These are phyloP conservation scores for Stephania japonica DNA, from an alignment of 164 flowering plant species.

Conservation along the genomic window DNA sequence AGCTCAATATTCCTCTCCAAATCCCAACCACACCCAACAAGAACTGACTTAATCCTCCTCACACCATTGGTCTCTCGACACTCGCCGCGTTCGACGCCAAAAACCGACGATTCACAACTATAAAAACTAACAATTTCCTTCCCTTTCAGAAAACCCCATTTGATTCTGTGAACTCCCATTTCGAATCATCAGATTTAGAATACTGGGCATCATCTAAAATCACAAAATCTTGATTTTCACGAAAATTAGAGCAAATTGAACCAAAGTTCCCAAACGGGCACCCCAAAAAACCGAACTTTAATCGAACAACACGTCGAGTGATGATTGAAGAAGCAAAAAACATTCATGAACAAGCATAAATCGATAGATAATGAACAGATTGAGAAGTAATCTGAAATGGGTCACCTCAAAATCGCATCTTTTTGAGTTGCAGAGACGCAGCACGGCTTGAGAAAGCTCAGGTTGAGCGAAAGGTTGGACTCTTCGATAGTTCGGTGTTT, in stretches of 20 bases:
- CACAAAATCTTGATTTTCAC: slow-evolving; percentile 2
- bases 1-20: slow-evolving; percentile 15
- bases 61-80: no score
- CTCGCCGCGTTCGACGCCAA: not conserved
- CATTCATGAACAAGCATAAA: slow-evolving; percentile 12
- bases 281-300: not conserved
- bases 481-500: no score
- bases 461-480: not conserved
- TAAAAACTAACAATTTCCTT: not conserved
- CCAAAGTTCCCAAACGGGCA: slow-evolving; percentile 8
- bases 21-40: slow-evolving; percentile 27
- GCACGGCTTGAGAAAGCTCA: not conserved
- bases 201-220: not conserved
- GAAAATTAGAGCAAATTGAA: slow-evolving; percentile 3
- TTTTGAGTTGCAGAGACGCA: not conserved
- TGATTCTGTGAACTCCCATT: not conserved
- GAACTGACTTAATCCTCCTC: slow-evolving; percentile 20
- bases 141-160: not conserved
- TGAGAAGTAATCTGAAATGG: not conserved
- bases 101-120: not conserved
- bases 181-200: not conserved
- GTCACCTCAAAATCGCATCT: not conserved
- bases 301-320: not conserved
- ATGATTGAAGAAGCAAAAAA: slow-evolving; percentile 8
- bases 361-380: not conserved